Percentiles rank a stretch among this genome's conserved stretches.
Conservation (phyloP, 1,139 yeast species). For the Saccharomyces hybrid region DNA sequence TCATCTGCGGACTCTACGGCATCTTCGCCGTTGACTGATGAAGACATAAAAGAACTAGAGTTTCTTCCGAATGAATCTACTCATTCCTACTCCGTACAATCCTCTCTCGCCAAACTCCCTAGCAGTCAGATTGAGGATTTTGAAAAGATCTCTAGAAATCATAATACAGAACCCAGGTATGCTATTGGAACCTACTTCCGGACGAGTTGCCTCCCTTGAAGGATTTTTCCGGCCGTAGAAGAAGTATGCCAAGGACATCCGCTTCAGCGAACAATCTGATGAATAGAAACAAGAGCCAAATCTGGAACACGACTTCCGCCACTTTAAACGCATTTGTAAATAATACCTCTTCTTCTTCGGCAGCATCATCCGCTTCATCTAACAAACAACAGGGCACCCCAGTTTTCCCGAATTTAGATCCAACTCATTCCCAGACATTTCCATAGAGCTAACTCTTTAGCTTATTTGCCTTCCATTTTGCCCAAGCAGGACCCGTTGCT, state of each 20-base stretch:
- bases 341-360: constrained; percentile 2
- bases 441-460: constrained; percentile 14
- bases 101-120: constrained; percentile 73
- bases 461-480: constrained; percentile 8
- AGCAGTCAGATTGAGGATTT: constrained; percentile 65
- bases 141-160: constrained; percentile 69
- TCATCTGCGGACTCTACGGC: constrained; percentile 9
- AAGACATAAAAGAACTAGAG: constrained; percentile 34
- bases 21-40: constrained; percentile 13
- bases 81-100: constrained; percentile 81
- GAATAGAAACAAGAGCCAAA: constrained; percentile 7
- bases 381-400: not conserved
- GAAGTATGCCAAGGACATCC: constrained; percentile 3
- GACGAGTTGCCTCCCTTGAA: constrained; percentile 3
- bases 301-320: constrained; percentile 51
- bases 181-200: constrained; percentile 8
- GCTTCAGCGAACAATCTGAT: constrained; percentile 5
- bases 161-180: constrained; percentile 28
- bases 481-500: not conserved
- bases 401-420: not conserved
- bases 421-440: constrained; percentile 1
- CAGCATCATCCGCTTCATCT: constrained; percentile 5
- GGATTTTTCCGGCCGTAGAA: not conserved
- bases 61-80: constrained; percentile 72
- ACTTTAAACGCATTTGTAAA: constrained; percentile 51